Evolutionary conservation across 805 yeast genomes (phyloP), one percentile per base, ranked within the genome.

Genomic region (Lipomyces chichibuensis): DNA sequence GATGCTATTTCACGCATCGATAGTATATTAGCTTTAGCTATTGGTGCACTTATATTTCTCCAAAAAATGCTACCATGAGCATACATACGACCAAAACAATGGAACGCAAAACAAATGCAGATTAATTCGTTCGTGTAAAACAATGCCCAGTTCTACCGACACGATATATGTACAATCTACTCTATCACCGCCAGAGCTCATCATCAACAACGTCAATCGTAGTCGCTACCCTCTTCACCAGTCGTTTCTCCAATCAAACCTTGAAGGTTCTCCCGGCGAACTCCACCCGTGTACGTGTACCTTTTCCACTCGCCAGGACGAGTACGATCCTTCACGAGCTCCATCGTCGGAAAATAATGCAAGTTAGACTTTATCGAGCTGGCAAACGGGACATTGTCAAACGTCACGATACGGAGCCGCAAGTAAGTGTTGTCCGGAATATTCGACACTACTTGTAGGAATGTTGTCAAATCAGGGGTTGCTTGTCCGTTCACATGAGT

Each of bases 311-410:
- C 55, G 17, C 69, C 71, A 2, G 66, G 58, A 29, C 39, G 62
- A 25, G 32, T 25, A 23, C 39, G 57, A 57, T 66, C 69, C 60
- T 64, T 65, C n/a, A 70, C 70, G 20, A 84, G 71, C 70, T 84
- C 85, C 13, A 80, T 71, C 2, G 87, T 85, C n/a, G 87, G 85
- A 78, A 91, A 92, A 75, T 92, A 92, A 75, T 92, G 97, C 75
- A 91, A 90, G 77, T 91, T 91, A 0, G 96, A 91, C 79, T 91
- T 91, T 72, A 92, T 78, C 0, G 97, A 88, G 59, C 89, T 87
- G 0, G 97, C 97, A 73, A 88, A 85, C 25, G 97, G 97, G 29
- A 91, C 87, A 69, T 89, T 89, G 73, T 93, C 97, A 77, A 89
- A 92, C 0, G 96, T 86, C 57, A 92, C 93, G 51, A 90, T 80